These are phyloP conservation scores for Gossypium thurberi DNA, from an alignment of 345 rosid genomes.

Conservation along the genomic window DNA sequence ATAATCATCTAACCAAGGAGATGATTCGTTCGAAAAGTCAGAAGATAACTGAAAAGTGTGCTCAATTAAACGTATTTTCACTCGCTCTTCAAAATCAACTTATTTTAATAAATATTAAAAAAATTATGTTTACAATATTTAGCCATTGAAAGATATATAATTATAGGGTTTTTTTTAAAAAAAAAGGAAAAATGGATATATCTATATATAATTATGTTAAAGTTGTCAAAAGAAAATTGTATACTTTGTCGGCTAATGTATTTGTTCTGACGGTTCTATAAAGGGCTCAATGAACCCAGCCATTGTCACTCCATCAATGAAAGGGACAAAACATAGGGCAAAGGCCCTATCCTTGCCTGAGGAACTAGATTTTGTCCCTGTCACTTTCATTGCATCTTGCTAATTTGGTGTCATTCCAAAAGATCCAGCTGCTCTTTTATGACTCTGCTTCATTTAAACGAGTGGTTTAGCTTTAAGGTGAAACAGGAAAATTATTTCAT, in stretches of 20 bases:
- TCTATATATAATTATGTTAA: too few species aligned
- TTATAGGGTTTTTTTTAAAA: too few species aligned
- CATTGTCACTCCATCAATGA: not conserved
- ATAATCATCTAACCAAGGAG: accelerated
- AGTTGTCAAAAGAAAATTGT: not conserved
- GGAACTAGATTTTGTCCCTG: not conserved
- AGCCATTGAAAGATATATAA: too few species aligned
- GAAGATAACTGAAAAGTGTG: accelerated
- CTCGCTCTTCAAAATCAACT: accelerated
- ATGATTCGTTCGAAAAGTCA: too few species aligned
- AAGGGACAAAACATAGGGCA: not conserved
- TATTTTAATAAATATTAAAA: too few species aligned
- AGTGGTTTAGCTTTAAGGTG: too few species aligned
- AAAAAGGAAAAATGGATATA: too few species aligned
- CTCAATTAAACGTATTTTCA: too few species aligned
- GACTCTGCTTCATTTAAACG: too few species aligned
- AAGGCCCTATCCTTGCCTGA: not conserved
- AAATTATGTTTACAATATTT: too few species aligned
- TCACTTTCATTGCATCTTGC: not conserved
- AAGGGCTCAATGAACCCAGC: not conserved
- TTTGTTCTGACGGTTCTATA: not conserved
- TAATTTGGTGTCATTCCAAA: not conserved
- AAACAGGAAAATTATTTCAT: too few species aligned
- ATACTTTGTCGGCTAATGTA: too few species aligned
- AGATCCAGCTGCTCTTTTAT: not conserved